phyloP scores from a whole-genome alignment of 805 yeast genomes.

The Limtongozyma cylindracea region DNA sequence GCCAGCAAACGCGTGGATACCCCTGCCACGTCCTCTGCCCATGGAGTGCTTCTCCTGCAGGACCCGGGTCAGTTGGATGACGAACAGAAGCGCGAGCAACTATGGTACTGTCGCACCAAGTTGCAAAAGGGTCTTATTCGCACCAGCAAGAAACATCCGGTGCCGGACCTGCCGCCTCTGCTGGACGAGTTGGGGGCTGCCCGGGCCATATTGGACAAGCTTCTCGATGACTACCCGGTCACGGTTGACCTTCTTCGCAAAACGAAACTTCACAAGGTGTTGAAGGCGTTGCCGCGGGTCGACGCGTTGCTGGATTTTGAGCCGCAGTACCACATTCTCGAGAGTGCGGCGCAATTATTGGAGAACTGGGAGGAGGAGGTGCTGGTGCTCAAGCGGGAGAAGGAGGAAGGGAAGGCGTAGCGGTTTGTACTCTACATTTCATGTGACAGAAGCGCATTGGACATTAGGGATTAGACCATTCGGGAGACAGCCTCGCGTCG shows the following conservation, averaged over 20 bases:
- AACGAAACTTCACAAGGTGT: constrained; percentile 25
- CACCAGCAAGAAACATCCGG: constrained; percentile 11
- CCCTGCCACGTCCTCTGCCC: no score
- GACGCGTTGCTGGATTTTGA: constrained; percentile 14
- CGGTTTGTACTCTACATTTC: no score
- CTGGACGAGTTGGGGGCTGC: constrained; percentile 17
- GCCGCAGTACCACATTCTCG: constrained; percentile 19
- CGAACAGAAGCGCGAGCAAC: no score
- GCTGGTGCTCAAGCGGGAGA: constrained; percentile 11
- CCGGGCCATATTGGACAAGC: constrained; percentile 11
- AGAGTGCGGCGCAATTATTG: constrained; percentile 14
- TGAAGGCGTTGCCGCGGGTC: constrained; percentile 18
- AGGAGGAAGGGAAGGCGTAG: no score
- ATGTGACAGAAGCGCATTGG: no score
- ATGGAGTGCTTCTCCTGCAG: no score
- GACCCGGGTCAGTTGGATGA: no score
- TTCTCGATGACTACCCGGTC: constrained; percentile 15
- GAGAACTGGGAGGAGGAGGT: constrained; percentile 14
- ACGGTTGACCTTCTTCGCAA: constrained; percentile 12
- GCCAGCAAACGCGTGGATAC: no score
- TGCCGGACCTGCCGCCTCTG: constrained; percentile 12
- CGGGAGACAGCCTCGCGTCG: no score
- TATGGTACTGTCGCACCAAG: constrained; percentile 20
- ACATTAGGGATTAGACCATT: no score
- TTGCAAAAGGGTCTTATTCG: constrained; percentile 23